These are phyloP conservation scores for Elongisporangium anandrum DNA, from an alignment of 352 stramenopile species.

Conservation along the genomic window DNA sequence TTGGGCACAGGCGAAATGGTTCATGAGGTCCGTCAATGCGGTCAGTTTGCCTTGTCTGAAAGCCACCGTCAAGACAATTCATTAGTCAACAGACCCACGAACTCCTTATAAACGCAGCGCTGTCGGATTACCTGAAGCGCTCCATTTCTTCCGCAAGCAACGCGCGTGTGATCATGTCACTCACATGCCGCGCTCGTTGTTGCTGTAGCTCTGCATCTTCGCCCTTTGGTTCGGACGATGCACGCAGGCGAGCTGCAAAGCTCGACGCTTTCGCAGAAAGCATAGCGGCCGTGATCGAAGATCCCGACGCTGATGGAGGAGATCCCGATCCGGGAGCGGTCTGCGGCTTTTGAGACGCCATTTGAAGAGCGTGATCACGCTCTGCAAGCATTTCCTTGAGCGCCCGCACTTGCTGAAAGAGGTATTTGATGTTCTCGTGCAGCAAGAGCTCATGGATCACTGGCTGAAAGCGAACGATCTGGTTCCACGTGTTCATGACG, in stretches of 20 bases:
- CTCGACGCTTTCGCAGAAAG: conserved; percentile 35
- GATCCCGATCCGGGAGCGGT: conserved; percentile 11
- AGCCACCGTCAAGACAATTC: neutral
- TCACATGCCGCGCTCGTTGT: conserved; percentile 32
- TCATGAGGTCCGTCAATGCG: conserved; percentile 39
- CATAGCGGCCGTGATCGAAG: conserved; percentile 11
- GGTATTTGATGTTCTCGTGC: conserved; percentile 62
- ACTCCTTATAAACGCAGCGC: neutral
- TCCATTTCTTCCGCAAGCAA: conserved; percentile 59
- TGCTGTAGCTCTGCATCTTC: conserved; percentile 33
- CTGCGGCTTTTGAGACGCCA: conserved; percentile 10
- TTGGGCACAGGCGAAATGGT: conserved; percentile 56
- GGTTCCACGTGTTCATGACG: conserved; percentile 39
- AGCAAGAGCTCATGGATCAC: conserved; percentile 64
- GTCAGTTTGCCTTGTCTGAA: conserved; percentile 30
- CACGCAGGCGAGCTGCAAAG: conserved; percentile 38
- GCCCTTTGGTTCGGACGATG: conserved; percentile 20
- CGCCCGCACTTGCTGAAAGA: conserved; percentile 45
- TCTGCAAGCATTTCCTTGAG: conserved; percentile 57
- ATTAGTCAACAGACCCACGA: neutral
- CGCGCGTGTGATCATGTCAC: conserved; percentile 47
- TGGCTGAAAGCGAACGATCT: conserved; percentile 42
- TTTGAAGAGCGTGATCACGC: conserved; percentile 31
- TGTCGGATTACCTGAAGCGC: conserved; percentile 33
- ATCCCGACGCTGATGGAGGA: conserved; percentile 12